Conservation (phyloP, 2,329 filamentous ascomycete genomes). For the Microcyclosporella mali region DNA sequence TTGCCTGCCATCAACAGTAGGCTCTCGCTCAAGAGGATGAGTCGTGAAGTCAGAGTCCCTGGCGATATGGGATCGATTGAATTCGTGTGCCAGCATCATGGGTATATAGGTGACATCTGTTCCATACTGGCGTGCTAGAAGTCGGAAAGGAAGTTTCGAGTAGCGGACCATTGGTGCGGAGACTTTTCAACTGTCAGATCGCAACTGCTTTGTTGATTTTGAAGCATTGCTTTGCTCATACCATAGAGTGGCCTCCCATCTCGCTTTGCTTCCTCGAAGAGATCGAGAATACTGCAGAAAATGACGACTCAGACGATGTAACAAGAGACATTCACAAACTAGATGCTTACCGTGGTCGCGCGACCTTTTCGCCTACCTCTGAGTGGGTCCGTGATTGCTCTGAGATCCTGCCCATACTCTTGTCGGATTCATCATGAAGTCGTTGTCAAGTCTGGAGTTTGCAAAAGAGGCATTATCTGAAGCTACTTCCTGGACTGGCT, state of each 20-base stretch:
- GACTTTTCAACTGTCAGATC: slow-evolving; percentile 27
- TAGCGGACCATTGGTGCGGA: slow-evolving; percentile 59
- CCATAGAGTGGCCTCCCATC: slow-evolving; percentile 51
- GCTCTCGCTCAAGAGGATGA: slow-evolving; percentile 42
- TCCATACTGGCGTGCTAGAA: slow-evolving; percentile 59
- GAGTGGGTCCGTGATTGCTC: too few relatives aligned
- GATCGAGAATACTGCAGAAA: slow-evolving; percentile 28
- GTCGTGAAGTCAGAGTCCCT: slow-evolving; percentile 58
- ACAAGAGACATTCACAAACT: too few relatives aligned
- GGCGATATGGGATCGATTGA: slow-evolving; percentile 24
- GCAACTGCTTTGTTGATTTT: neutral
- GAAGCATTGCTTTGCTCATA: slow-evolving; percentile 10
- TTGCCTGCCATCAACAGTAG: slow-evolving; percentile 13
- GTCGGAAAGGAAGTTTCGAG: slow-evolving; percentile 59
- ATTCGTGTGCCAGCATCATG: slow-evolving; percentile 48
- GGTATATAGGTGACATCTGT: slow-evolving; percentile 65
- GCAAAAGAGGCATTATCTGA: too few relatives aligned
- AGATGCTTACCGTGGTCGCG: too few relatives aligned
- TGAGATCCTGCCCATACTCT: too few relatives aligned
- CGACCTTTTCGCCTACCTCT: too few relatives aligned
- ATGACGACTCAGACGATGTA: too few relatives aligned
- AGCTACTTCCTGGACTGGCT: too few relatives aligned
- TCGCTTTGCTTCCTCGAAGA: slow-evolving; percentile 52
- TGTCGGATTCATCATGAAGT: too few relatives aligned
- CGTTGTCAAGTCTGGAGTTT: too few relatives aligned